phyloP scores from a whole-genome alignment of 441 rosid species.

The Croton laevigatus region DNA sequence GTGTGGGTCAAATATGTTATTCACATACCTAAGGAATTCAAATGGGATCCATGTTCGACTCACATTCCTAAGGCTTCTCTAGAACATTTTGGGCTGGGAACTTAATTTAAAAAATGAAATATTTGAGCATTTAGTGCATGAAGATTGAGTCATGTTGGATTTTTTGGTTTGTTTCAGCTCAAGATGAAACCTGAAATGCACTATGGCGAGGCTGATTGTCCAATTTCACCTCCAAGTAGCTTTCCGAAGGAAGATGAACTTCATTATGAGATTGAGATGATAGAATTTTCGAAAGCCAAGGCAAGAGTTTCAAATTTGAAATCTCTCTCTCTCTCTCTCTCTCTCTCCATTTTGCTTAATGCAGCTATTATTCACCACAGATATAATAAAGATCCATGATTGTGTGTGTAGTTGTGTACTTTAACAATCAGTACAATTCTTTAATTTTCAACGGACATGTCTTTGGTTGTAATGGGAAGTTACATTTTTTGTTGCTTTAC shows the following conservation, averaged over 20 bases:
- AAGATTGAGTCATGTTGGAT: constrained; percentile 1
- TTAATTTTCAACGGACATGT: constrained; percentile 12
- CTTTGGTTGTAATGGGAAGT: constrained; percentile 9
- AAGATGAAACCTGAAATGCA: constrained; percentile 94
- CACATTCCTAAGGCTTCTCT: neutral
- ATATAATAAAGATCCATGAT: neutral
- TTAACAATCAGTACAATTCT: neutral
- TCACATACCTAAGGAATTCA: neutral
- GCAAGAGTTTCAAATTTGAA: constrained; percentile 35
- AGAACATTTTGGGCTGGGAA: neutral
- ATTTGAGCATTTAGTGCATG: neutral
- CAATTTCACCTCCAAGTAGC: constrained; percentile 59
- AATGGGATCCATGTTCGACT: neutral
- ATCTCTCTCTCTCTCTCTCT: too few species aligned
- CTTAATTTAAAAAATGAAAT: neutral
- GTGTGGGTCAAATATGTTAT: neutral
- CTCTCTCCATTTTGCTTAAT: neutral
- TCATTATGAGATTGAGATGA: constrained; percentile 93
- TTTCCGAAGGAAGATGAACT: constrained; percentile 92
- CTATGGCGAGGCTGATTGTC: constrained; percentile 87
- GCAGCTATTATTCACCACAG: neutral
- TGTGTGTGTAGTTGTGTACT: neutral
- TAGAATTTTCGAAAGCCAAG: constrained; percentile 82
- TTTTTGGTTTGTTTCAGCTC: constrained; percentile 51
- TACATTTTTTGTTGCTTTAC: constrained; percentile 35